Conservation (phyloP, 1,284 basidiomycete genomes). For the Xerocomus cyaneibrunnescens region DNA sequence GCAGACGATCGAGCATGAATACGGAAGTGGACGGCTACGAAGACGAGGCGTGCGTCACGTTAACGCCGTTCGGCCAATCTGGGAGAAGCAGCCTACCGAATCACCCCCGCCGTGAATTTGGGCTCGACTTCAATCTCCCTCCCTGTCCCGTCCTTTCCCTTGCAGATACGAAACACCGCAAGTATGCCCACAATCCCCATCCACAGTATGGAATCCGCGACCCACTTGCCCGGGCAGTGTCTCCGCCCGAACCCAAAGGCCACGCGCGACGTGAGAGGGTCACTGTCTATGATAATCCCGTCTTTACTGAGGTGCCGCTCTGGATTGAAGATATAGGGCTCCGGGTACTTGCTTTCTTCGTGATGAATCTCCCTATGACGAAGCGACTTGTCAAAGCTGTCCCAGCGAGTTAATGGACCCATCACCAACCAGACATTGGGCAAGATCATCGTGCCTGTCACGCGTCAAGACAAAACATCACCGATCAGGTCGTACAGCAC, state of each 20-base stretch:
- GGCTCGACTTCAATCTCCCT: conserved; percentile 29
- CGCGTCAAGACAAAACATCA: conserved; percentile 1
- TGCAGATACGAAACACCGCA: conserved; percentile 29
- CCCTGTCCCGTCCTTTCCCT: conserved; percentile 27
- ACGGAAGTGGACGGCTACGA: conserved; percentile 33
- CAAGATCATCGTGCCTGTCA: conserved; percentile 29
- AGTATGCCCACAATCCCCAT: conserved; percentile 35
- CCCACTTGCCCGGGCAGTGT: conserved; percentile 36
- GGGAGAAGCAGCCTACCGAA: conserved; percentile 27
- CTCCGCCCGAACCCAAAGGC: conserved; percentile 37
- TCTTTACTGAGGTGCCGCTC: conserved; percentile 30
- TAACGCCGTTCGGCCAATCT: conserved; percentile 12
- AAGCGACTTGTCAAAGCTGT: not conserved
- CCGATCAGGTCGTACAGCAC: not conserved
- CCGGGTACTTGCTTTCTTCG: conserved; percentile 30
- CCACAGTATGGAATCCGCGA: conserved; percentile 37
- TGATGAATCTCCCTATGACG: conserved; percentile 30
- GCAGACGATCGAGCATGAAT: conserved; percentile 31
- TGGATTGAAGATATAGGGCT: conserved; percentile 29
- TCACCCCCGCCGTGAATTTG: conserved; percentile 33
- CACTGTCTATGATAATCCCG: conserved; percentile 23
- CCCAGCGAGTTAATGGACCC: not conserved
- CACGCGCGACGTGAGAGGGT: conserved; percentile 29
- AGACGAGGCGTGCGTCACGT: conserved; percentile 14
- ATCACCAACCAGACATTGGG: conserved; percentile 34